Percentiles rank a stretch among this genome's conserved stretches.
These are phyloP conservation scores for Suhomyces sp. DNA, from an alignment of 805 yeast species.

Conservation along the genomic window DNA sequence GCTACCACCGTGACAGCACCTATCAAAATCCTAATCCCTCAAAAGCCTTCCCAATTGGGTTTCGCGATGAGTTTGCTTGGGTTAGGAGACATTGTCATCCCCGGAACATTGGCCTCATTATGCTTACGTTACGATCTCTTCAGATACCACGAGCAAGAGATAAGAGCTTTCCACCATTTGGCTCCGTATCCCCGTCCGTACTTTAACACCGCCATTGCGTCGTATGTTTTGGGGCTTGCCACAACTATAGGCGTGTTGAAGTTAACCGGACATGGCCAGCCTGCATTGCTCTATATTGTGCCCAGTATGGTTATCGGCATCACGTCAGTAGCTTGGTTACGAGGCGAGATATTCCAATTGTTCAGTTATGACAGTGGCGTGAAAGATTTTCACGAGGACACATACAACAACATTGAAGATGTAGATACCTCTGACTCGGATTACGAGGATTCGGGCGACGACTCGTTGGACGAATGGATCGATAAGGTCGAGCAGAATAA, in stretches of 20 bases:
- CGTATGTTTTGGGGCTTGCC: conserved; percentile 47
- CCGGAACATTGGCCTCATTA: conserved; percentile 52
- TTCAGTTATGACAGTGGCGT: conserved; percentile 32
- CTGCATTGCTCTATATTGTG: conserved; percentile 63
- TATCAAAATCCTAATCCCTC: conserved; percentile 46
- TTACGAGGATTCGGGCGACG: conserved; percentile 11
- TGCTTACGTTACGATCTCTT: conserved; percentile 54
- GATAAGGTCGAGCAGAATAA: conserved; percentile 15
- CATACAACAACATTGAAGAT: conserved; percentile 11
- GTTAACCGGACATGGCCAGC: conserved; percentile 50
- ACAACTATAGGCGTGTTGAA: conserved; percentile 41
- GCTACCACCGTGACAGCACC: conserved; percentile 58
- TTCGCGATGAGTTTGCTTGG: conserved; percentile 46
- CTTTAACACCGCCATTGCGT: conserved; percentile 43
- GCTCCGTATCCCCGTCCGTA: conserved; percentile 41
- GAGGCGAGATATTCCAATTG: conserved; percentile 40
- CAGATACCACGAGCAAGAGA: conserved; percentile 17
- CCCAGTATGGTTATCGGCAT: conserved; percentile 43
- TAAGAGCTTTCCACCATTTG: conserved; percentile 36
- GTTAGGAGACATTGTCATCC: conserved; percentile 63
- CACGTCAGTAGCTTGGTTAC: conserved; percentile 26
- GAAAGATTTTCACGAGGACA: conserved; percentile 12
- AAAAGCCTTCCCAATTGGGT: conserved; percentile 8
- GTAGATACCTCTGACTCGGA: conserved; percentile 14
- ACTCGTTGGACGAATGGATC: conserved; percentile 20